phyloP scores from a whole-genome alignment of 73 alveolate genomes.

The Paramecium octaurelia region DNA sequence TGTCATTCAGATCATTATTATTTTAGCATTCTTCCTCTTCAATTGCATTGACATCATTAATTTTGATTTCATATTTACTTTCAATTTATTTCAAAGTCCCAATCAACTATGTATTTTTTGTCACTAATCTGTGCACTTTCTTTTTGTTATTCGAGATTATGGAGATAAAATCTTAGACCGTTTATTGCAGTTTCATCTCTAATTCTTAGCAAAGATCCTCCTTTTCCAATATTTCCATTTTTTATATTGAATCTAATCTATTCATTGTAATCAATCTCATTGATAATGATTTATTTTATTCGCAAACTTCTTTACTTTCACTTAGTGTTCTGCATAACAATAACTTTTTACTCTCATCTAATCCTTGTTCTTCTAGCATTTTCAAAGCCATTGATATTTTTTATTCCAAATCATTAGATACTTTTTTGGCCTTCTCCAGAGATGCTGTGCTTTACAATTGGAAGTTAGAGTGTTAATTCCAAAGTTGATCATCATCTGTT shows the following conservation, averaged over 20 bases:
- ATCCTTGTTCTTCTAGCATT: not conserved
- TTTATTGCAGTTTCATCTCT: not conserved
- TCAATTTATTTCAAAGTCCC: not conserved
- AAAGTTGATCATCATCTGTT: not conserved
- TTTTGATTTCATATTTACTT: not conserved
- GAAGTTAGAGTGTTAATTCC: not conserved
- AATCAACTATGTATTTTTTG: not conserved
- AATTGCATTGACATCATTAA: not conserved
- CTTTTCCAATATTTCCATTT: not conserved
- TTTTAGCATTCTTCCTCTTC: not conserved
- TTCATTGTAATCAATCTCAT: not conserved
- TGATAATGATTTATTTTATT: not conserved
- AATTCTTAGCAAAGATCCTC: not conserved
- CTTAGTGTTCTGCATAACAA: not conserved
- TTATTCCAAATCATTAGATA: not conserved
- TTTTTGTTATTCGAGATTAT: not conserved
- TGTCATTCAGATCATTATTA: not conserved
- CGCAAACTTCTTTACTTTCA: not conserved
- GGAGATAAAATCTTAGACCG: not conserved
- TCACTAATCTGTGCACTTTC: not conserved
- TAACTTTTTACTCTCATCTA: not conserved
- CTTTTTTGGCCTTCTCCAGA: not conserved
- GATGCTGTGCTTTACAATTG: not conserved
- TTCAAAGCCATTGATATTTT: not conserved
- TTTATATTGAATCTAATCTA: not conserved